phyloP scores from a whole-genome alignment of 176 grass and related monocot species.

The Oryza officinalis region DNA sequence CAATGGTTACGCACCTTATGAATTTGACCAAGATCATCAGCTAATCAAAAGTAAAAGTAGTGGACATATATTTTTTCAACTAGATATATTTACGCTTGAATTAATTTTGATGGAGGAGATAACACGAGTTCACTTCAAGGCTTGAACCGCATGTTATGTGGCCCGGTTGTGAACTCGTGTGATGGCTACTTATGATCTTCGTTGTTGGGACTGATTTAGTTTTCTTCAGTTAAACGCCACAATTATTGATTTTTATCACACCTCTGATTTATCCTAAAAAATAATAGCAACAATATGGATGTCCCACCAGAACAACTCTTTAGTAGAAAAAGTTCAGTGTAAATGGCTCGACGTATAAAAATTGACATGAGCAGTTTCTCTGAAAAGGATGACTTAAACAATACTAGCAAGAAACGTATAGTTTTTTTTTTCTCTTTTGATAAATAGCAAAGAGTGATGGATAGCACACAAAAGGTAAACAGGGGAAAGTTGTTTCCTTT shows the following conservation, averaged over 20 bases:
- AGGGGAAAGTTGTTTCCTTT: constrained; percentile 9
- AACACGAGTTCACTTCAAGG: constrained; percentile 23
- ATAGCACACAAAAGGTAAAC: background rate
- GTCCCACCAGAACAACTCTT: constrained; percentile 33
- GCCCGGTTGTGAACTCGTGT: background rate
- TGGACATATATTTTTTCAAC: background rate
- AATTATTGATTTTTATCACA: constrained; percentile 38
- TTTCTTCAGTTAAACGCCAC: constrained; percentile 57
- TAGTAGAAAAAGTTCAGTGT: background rate
- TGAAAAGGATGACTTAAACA: constrained; percentile 4
- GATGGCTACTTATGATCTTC: constrained; percentile 46
- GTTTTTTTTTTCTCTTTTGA: background rate
- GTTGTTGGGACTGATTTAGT: background rate
- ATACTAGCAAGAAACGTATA: background rate
- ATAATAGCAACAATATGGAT: constrained; percentile 7
- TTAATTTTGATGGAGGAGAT: constrained; percentile 22
- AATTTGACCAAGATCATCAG: constrained; percentile 2
- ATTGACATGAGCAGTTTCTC: background rate
- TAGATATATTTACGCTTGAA: background rate
- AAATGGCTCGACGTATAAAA: background rate
- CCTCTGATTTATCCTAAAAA: constrained; percentile 3
- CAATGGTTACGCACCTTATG: background rate
- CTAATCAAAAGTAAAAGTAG: constrained; percentile 4
- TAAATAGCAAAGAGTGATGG: constrained; percentile 1
- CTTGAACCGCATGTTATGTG: constrained; percentile 21